Evolutionary conservation across 2,329 filamentous ascomycete genomes (phyloP), one percentile per base, ranked within the genome.

Genomic region (Magnaporthales sp.): DNA sequence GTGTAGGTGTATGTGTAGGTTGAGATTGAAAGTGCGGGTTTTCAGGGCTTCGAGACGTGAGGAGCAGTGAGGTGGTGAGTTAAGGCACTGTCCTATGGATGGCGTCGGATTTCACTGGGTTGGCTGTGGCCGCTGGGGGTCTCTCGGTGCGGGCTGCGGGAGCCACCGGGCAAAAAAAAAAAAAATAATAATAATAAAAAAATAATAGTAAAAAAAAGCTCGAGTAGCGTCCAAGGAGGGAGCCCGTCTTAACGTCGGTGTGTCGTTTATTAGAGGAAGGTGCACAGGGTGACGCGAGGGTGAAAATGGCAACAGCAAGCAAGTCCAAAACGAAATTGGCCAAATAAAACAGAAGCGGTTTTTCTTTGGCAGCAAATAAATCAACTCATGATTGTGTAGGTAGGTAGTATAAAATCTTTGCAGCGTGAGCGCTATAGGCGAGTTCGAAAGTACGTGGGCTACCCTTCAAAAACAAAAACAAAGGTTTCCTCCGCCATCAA

Each of bases 221-320:
- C 24, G 56, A 26, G 56, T 60, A 60, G 26, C 56, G 56, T 60
- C 24, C 54, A 58, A 58, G 54, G n/a, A 58, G 24, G 54, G 54
- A 24, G 38, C 38, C 38, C 38, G 38, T 46, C 38, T 46, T 19
- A 19, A 58, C n/a, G 54, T 60, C 26, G 56, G 56, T 60, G 56
- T 60, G 26, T 60, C 56, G 54, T 26, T 60, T 60, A 60, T 60
- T 27, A 60, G 26, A 60, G 56, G 56, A 60, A 60, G 56, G 56
- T 15, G 56, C 56, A 60, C 56, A 60, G 56, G 11, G 26, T 15
- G 56, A 27, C 24, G 13, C 56, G 56, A 60, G 56, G 56, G 56
- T 60, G 56, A 27, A 27, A 27, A 27, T 11, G 56, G 22, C 56
- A 60, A 27, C 56, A 60, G 56, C 56, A 26, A 58, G 38, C 38